These are phyloP conservation scores for Mortierella polycephala DNA, from an alignment of 371 early-diverging fungal genomes.

Conservation along the genomic window DNA sequence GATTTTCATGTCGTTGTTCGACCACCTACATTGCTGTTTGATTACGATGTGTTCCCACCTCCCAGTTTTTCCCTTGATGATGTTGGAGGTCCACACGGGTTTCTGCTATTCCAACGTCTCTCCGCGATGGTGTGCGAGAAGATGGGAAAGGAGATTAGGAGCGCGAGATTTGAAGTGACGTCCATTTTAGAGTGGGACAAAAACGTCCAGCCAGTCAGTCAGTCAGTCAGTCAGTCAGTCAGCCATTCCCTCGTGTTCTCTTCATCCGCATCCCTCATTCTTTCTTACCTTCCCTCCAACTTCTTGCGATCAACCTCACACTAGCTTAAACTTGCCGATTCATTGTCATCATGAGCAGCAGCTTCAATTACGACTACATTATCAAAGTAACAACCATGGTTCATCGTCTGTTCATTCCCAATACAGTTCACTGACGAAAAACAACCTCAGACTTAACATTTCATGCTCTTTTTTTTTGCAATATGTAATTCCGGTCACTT, in stretches of 20 bases:
- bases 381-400: conserved; percentile 57
- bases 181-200: neutral
- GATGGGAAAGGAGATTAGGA: neutral
- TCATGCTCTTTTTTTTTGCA: neutral
- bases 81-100: too few species aligned
- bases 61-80: too few species aligned
- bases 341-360: conserved; percentile 53
- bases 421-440: neutral
- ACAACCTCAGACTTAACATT: conserved; percentile 8
- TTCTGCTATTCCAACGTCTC: too few species aligned
- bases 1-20: too few species aligned
- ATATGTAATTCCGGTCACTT: neutral
- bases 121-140: too few species aligned
- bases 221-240: neutral
- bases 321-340: neutral
- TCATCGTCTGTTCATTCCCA: neutral
- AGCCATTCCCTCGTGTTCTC: neutral
- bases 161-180: conserved; percentile 8
- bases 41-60: too few species aligned
- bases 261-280: neutral
- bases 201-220: neutral
- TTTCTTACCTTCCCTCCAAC: neutral
- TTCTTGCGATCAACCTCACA: neutral
- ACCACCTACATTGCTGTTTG: too few species aligned
- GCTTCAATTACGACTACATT: conserved; percentile 65